Evolutionary conservation across 805 yeast genomes (phyloP).

Genomic region (Isabelozyma heimii): DNA sequence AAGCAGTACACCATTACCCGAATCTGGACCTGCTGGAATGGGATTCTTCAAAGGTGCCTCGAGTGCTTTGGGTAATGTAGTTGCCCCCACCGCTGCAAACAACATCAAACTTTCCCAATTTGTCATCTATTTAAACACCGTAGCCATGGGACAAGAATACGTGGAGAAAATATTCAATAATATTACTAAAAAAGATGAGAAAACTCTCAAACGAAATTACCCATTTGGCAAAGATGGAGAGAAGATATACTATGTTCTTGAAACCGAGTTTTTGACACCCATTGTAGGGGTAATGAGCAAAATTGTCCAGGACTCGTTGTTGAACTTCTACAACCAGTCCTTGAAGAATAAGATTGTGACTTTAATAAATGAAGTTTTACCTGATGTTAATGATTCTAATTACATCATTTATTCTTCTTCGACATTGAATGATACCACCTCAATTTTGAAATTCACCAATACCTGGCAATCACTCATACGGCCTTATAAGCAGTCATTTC

Average conservation of each 20-base stretch:
- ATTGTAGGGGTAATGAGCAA: conserved; percentile 31
- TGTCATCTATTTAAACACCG: conserved; percentile 68
- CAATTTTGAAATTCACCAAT: conserved; percentile 48
- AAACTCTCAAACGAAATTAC: conserved; percentile 20
- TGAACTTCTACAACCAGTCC: conserved; percentile 48
- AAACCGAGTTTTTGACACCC: conserved; percentile 31
- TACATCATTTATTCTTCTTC: conserved; percentile 28
- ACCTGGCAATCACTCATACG: conserved; percentile 64
- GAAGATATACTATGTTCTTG: conserved; percentile 28
- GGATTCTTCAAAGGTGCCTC: conserved; percentile 45
- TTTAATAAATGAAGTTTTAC: conserved; percentile 43
- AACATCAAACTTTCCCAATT: conserved; percentile 54
- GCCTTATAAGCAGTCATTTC: conserved; percentile 63
- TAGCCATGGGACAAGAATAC: conserved; percentile 61
- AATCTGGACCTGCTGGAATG: conserved; percentile 27
- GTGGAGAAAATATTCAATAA: conserved; percentile 51
- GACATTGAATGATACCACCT: conserved; percentile 25
- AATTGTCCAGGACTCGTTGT: conserved; percentile 44
- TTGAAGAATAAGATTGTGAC: conserved; percentile 43
- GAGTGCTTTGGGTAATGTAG: conserved; percentile 43
- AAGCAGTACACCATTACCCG: conserved; percentile 33
- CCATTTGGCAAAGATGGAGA: conserved; percentile 38
- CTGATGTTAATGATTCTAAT: conserved; percentile 29
- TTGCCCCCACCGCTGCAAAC: conserved; percentile 27
- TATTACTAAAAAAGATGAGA: conserved; percentile 22